These are phyloP conservation scores for Talinum fruticosum DNA, from an alignment of 148 eudicot genomes.

Conservation along the genomic window DNA sequence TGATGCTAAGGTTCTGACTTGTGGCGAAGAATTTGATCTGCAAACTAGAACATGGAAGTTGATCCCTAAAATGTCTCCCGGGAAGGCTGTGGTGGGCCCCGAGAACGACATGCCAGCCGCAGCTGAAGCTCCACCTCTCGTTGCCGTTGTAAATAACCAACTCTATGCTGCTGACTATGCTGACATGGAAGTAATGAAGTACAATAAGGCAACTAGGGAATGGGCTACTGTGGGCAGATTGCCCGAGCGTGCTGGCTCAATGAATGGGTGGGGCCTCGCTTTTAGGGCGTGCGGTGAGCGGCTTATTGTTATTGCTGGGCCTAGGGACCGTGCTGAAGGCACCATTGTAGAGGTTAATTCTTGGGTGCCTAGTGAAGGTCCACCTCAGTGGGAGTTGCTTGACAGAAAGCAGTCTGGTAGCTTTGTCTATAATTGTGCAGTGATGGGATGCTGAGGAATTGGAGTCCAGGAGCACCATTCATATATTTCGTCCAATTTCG, in stretches of 20 bases:
- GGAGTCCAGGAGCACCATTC: slow-evolving; percentile 1
- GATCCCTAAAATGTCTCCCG: slow-evolving; percentile 77
- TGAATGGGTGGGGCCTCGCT: slow-evolving; percentile 95
- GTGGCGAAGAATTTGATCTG: slow-evolving; percentile 80
- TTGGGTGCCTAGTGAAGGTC: slow-evolving; percentile 73
- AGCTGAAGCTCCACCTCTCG: slow-evolving; percentile 81
- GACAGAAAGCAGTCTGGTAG: slow-evolving; percentile 59
- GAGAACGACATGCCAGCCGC: slow-evolving; percentile 45
- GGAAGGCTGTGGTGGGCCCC: slow-evolving; percentile 31
- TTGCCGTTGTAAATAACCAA: slow-evolving; percentile 80
- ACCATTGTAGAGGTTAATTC: slow-evolving; percentile 71
- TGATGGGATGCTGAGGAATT: slow-evolving; percentile 81
- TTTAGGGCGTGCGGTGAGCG: slow-evolving; percentile 83
- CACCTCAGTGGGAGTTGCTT: slow-evolving; percentile 66
- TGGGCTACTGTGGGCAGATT: slow-evolving; percentile 68
- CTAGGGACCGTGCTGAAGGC: slow-evolving; percentile 50
- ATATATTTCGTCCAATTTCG: slow-evolving; percentile 19
- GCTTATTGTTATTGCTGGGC: slow-evolving; percentile 77
- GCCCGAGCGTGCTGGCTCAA: slow-evolving; percentile 75
- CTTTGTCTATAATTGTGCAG: slow-evolving; percentile 93
- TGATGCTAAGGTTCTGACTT: slow-evolving; percentile 46
- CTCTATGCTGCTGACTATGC: slow-evolving; percentile 84
- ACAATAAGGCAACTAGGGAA: slow-evolving; percentile 39
- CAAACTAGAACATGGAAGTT: slow-evolving; percentile 56
- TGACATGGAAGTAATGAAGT: slow-evolving; percentile 63